These are phyloP conservation scores for Metarhizium guizhouense DNA, from an alignment of 2,329 filamentous ascomycete species.

Conservation along the genomic window DNA sequence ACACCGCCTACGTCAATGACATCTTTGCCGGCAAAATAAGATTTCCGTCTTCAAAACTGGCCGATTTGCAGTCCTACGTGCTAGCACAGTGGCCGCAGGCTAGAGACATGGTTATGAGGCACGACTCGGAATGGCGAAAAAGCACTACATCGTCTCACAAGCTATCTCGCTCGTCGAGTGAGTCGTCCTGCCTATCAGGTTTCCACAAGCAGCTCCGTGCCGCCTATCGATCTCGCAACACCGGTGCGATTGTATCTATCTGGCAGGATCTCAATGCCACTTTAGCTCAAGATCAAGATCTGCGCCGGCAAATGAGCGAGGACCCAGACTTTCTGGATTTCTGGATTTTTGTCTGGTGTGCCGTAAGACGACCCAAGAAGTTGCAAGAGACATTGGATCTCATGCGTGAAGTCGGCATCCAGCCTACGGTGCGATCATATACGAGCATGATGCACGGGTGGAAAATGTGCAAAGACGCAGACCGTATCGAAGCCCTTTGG, in stretches of 20 bases:
- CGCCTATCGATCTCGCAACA: conserved; percentile 21
- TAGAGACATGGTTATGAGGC: conserved; percentile 13
- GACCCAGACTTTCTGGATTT: conserved; percentile 29
- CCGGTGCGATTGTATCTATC: conserved; percentile 18
- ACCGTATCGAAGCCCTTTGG: conserved; percentile 62
- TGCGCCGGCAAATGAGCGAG: conserved; percentile 20
- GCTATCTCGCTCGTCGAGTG: background rate
- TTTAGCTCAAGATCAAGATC: conserved; percentile 14
- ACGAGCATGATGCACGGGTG: conserved; percentile 66
- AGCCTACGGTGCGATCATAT: conserved; percentile 58
- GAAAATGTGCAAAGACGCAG: conserved; percentile 46
- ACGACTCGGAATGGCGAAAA: conserved; percentile 14
- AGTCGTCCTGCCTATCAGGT: conserved; percentile 3
- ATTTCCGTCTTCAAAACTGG: conserved; percentile 12
- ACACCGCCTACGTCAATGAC: conserved; percentile 11
- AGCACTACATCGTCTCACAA: background rate
- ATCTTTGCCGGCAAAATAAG: conserved; percentile 10
- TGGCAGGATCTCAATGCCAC: conserved; percentile 23
- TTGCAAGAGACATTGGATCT: conserved; percentile 29
- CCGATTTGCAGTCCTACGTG: conserved; percentile 17
- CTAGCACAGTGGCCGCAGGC: conserved; percentile 19
- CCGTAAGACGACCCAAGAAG: conserved; percentile 17
- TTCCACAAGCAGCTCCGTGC: conserved; percentile 20
- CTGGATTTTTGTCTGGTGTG: conserved; percentile 31
- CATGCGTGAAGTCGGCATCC: conserved; percentile 39